A percentile compares a stretch with the other conserved stretches of the same genome.
Evolutionary conservation across 495 filamentous ascomycete genomes (phyloP).

Genomic region (Penicillium pancosmium): DNA sequence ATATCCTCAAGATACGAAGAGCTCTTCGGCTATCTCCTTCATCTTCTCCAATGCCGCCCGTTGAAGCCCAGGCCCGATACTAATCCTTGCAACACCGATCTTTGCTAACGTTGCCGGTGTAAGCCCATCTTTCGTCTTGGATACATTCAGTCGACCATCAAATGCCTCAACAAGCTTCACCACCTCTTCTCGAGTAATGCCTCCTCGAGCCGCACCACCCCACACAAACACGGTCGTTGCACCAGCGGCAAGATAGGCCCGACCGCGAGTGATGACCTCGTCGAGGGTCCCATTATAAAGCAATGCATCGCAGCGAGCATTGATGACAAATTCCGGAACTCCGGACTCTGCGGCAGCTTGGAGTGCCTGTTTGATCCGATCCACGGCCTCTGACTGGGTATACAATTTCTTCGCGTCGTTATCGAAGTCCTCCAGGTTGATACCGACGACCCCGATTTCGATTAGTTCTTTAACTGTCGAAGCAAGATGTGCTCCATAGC

Average conservation of each 20-base stretch:
- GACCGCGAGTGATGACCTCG: constrained; percentile 47
- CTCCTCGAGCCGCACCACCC: constrained; percentile 35
- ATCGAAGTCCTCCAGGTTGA: constrained; percentile 51
- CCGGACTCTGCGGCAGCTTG: constrained; percentile 38
- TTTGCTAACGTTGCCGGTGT: background rate
- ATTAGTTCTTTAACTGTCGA: background rate
- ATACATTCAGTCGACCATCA: constrained; percentile 34
- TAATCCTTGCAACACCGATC: constrained; percentile 52
- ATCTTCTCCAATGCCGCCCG: constrained; percentile 31
- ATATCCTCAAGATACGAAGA: background rate
- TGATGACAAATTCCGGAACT: constrained; percentile 53
- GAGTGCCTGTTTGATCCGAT: constrained; percentile 37
- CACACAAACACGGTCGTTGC: constrained; percentile 51
- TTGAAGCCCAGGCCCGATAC: constrained; percentile 39
- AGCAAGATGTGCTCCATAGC: background rate
- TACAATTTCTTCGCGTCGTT: constrained; percentile 33
- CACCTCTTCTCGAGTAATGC: constrained; percentile 38
- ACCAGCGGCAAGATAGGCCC: constrained; percentile 48
- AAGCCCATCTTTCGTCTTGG: constrained; percentile 29
- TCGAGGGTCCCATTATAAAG: constrained; percentile 34
- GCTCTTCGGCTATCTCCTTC: constrained; percentile 30
- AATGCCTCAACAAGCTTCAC: constrained; percentile 38
- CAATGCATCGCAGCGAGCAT: constrained; percentile 50
- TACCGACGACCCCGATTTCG: background rate
- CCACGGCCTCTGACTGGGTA: constrained; percentile 35